phyloP scores from a whole-genome alignment of 495 filamentous ascomycete species.

The Aspergillus hancockii region DNA sequence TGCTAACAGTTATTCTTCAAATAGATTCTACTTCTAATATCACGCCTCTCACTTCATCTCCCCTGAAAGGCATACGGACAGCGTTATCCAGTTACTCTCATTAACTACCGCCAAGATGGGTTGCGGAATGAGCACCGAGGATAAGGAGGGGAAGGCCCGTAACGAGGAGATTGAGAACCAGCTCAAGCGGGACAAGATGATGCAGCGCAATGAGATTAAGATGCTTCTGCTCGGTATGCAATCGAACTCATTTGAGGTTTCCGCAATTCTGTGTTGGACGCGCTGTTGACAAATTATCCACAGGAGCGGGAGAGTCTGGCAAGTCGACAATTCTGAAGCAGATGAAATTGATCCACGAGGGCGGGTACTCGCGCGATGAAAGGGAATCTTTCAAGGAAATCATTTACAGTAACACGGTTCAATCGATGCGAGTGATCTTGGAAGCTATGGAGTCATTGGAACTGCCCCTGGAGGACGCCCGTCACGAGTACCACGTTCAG shows the following conservation, averaged over 20 bases:
- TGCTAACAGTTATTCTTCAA: constrained; percentile 21
- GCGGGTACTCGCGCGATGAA: constrained; percentile 58
- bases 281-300: constrained; percentile 17
- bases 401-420: constrained; percentile 97
- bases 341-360: constrained; percentile 76
- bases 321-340: constrained; percentile 99
- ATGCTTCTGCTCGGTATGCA: constrained; percentile 92
- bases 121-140: constrained; percentile 99
- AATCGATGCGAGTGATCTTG: constrained; percentile 93
- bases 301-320: constrained; percentile 98
- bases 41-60: constrained; percentile 9
- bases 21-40: not conserved
- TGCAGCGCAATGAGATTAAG: constrained; percentile 98
- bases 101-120: constrained; percentile 74
- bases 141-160: constrained; percentile 99
- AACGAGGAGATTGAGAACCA: constrained; percentile 99
- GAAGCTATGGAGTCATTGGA: constrained; percentile 96
- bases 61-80: constrained; percentile 1
- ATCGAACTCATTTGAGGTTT: not conserved
- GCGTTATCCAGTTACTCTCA: constrained; percentile 13
- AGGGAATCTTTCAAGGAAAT: constrained; percentile 80
- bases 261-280: not conserved
- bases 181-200: constrained; percentile 92
- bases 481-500: constrained; percentile 90
- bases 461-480: constrained; percentile 81